Conservation (phyloP, 495 filamentous ascomycete species). For the Neurospora africana region DNA sequence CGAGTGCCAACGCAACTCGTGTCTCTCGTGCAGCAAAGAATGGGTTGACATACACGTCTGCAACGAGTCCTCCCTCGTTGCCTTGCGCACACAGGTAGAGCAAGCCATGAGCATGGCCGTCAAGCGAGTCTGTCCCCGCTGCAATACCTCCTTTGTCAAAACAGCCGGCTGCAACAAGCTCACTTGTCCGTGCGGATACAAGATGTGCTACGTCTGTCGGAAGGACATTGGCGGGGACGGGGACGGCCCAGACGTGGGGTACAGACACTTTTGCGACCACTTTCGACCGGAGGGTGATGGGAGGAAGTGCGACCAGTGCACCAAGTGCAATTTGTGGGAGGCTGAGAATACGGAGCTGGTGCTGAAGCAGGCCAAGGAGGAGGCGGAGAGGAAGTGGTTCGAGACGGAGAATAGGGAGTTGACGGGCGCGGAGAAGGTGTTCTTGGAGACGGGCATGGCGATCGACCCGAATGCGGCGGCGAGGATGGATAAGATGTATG, state of each 20-base stretch:
- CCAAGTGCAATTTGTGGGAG: slow-evolving; percentile 82
- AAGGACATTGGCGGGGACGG: slow-evolving; percentile 42
- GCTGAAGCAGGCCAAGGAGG: slow-evolving; percentile 61
- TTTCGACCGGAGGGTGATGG: slow-evolving; percentile 67
- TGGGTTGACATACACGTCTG: slow-evolving; percentile 70
- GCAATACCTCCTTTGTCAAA: slow-evolving; percentile 85
- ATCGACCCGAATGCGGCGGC: slow-evolving; percentile 9
- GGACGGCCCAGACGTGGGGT: slow-evolving; percentile 50
- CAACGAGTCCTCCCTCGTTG: slow-evolving; percentile 70
- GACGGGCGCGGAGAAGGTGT: slow-evolving; percentile 36
- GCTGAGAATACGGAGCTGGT: slow-evolving; percentile 75
- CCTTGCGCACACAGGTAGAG: slow-evolving; percentile 79
- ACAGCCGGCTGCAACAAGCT: slow-evolving; percentile 90
- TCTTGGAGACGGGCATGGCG: slow-evolving; percentile 32
- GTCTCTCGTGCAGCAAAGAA: slow-evolving; percentile 56
- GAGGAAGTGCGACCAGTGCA: slow-evolving; percentile 63
- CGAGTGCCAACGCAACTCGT: slow-evolving; percentile 57
- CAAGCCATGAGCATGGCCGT: slow-evolving; percentile 84
- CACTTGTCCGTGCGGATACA: slow-evolving; percentile 93
- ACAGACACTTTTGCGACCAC: slow-evolving; percentile 90
- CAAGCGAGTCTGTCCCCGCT: slow-evolving; percentile 89
- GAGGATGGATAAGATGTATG: slow-evolving; percentile 18
- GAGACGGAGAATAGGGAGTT: slow-evolving; percentile 49
- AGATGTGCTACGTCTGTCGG: slow-evolving; percentile 92
- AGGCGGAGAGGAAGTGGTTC: slow-evolving; percentile 75